Evolutionary conservation across 345 rosid genomes (phyloP), one percentile per base, ranked within the genome.

Genomic region (Sonneratia alba): DNA sequence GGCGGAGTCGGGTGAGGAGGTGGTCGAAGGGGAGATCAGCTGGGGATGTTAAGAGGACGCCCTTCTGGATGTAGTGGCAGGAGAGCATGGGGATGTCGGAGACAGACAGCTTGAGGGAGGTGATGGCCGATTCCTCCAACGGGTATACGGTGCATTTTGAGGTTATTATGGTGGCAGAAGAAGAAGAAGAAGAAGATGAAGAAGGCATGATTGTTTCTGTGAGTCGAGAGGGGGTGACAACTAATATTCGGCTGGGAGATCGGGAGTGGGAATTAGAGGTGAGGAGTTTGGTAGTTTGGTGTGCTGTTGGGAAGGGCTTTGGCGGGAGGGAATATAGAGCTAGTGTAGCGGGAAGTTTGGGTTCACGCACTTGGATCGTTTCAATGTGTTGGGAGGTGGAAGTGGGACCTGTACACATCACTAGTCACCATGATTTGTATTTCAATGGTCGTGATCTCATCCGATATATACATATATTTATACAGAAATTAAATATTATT

Each of bases 71-170:
- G 81, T 94, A 94, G 27, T 94, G 99, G 70, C 99, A 94, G 2
- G 99, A 90, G 65, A 94, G 93, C 99, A 94, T 94, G 32, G 97
- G 97, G 59, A 92, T 83, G 77, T 94, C 99, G 38, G 99, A 94
- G 69, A 92, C 97, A 7, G 96, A 90, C 75, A 94, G 97, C 76
- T 82, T 84, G 9, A 89, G 77, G 57, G 88, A 18, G 68, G 68
- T 57, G 51, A 75, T 43, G 49, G 81, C 34, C 32, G 96, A 79
- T 48, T 66, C 72, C 36, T 79, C 76, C 63, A 80, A 81, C 3
- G 97, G 96, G 74, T 68, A 73, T 11, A 92, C 72, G 0, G 83
- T 85, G 83, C 87, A 85, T 81, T 82, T 86, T n/a, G 97, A 88
- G 77, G 83, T 7, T 53, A 83, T 47, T 27, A 27, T 27, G 9